phyloP scores from a whole-genome alignment of 2,329 filamentous ascomycete genomes.

The Pseudogymnoascus destructans region DNA sequence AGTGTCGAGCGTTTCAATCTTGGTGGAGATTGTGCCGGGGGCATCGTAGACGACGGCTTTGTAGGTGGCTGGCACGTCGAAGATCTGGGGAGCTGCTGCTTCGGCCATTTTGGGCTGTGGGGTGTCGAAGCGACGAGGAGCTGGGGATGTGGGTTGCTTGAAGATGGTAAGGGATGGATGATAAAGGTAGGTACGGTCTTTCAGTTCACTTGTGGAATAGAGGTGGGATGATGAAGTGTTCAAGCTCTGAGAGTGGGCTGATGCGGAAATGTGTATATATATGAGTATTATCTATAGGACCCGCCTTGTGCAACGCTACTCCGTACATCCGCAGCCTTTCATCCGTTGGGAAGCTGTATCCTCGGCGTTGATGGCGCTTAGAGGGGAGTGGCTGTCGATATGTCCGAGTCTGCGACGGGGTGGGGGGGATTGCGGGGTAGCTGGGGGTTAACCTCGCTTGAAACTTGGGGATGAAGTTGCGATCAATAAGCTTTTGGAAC shows the following conservation, averaged over 20 bases:
- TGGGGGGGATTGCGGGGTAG: neutral
- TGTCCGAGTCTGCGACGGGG: neutral
- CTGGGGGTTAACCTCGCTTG: neutral
- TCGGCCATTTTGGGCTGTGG: slow-evolving; percentile 18
- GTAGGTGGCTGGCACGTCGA: slow-evolving; percentile 42
- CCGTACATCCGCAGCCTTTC: neutral
- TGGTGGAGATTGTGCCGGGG: slow-evolving; percentile 51
- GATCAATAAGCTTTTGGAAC: neutral
- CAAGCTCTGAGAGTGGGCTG: neutral
- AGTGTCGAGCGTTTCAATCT: slow-evolving; percentile 48
- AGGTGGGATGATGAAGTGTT: neutral
- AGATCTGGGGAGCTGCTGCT: slow-evolving; percentile 16
- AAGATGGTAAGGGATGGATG: neutral
- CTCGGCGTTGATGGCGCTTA: neutral
- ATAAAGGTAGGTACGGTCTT: neutral
- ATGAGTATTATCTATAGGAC: neutral
- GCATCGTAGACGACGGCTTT: slow-evolving; percentile 53
- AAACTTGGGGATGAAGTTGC: neutral
- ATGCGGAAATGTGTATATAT: neutral
- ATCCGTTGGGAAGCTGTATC: neutral
- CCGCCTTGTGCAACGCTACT: neutral
- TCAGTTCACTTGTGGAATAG: neutral
- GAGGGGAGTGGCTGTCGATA: neutral
- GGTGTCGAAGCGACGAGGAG: neutral
- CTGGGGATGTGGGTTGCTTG: neutral